These are phyloP conservation scores for Torulaspora quercuum DNA, from an alignment of 805 yeast species.

Conservation along the genomic window DNA sequence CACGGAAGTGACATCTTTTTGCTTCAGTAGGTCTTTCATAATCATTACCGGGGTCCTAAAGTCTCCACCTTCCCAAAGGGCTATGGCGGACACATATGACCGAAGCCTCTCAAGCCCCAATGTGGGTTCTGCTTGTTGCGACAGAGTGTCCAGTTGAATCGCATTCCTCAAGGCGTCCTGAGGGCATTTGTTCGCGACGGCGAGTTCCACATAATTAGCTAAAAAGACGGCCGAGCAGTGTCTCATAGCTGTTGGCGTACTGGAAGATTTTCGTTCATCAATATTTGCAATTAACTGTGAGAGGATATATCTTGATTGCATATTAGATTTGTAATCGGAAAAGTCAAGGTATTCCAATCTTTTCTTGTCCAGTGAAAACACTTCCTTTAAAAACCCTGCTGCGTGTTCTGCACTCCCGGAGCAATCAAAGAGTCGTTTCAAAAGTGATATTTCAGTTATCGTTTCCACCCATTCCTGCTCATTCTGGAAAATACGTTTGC, in stretches of 20 bases:
- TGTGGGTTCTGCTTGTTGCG: conserved; percentile 6
- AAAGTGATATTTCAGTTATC: conserved; percentile 17
- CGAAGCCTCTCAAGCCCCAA: conserved; percentile 28
- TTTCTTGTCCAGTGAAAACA: conserved; percentile 5
- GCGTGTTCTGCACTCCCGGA: conserved; percentile 3
- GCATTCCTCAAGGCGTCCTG: conserved; percentile 27
- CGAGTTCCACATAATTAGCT: conserved; percentile 12
- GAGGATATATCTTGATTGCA: conserved; percentile 23
- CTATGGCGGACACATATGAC: conserved; percentile 43
- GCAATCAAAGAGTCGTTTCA: conserved; percentile 9
- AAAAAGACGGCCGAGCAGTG: conserved; percentile 11
- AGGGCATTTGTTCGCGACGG: conserved; percentile 17
- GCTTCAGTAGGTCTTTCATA: conserved; percentile 38
- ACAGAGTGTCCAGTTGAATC: conserved; percentile 14
- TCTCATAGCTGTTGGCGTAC: conserved; percentile 3
- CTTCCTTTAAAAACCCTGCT: conserved; percentile 2
- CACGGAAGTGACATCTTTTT: conserved; percentile 1
- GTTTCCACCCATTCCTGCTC: conserved; percentile 25
- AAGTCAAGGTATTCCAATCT: conserved; percentile 12
- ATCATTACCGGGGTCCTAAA: conserved; percentile 54
- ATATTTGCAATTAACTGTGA: conserved; percentile 7
- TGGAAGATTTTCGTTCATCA: not conserved
- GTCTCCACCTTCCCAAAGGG: conserved; percentile 64
- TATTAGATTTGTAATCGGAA: conserved; percentile 12
- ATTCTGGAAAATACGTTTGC: conserved; percentile 12